phyloP scores from a whole-genome alignment of 768 basidiomycete genomes.

The Mycena epipterygia region DNA sequence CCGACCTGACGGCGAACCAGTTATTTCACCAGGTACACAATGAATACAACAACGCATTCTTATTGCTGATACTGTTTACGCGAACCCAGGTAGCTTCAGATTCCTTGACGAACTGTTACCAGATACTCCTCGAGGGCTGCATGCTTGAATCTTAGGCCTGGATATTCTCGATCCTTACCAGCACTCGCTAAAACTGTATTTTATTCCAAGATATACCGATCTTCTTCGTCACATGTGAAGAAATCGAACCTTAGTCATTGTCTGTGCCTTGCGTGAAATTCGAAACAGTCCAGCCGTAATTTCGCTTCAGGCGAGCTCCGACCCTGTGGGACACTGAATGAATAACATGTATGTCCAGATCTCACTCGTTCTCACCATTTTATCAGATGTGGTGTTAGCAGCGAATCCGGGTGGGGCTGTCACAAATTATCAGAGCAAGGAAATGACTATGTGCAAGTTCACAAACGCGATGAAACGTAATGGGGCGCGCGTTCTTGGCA shows the following conservation, averaged over 20 bases:
- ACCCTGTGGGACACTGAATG: neutral
- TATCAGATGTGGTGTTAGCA: neutral
- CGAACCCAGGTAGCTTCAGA: neutral
- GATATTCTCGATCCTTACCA: too few species aligned
- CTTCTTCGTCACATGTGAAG: too few species aligned
- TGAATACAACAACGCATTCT: neutral
- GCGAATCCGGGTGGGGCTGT: constrained; percentile 14
- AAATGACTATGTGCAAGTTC: neutral
- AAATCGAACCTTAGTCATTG: too few species aligned
- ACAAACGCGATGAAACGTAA: constrained; percentile 30
- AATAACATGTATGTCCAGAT: neutral
- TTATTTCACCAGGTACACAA: neutral
- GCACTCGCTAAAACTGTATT: neutral
- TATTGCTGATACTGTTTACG: neutral
- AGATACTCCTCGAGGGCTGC: neutral
- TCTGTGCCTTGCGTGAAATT: neutral
- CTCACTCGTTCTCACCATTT: constrained; percentile 1
- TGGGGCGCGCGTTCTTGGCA: constrained; percentile 13
- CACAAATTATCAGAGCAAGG: neutral
- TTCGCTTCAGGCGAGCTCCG: constrained; percentile 20
- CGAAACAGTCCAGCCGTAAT: constrained; percentile 20
- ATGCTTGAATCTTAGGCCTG: neutral
- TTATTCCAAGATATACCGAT: neutral
- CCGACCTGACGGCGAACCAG: neutral
- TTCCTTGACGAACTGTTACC: neutral